A percentile compares a stretch with the other conserved stretches of the same genome.
These are phyloP conservation scores for Ocimum tenuiflorum DNA, from an alignment of 257 asterid species.

Conservation along the genomic window DNA sequence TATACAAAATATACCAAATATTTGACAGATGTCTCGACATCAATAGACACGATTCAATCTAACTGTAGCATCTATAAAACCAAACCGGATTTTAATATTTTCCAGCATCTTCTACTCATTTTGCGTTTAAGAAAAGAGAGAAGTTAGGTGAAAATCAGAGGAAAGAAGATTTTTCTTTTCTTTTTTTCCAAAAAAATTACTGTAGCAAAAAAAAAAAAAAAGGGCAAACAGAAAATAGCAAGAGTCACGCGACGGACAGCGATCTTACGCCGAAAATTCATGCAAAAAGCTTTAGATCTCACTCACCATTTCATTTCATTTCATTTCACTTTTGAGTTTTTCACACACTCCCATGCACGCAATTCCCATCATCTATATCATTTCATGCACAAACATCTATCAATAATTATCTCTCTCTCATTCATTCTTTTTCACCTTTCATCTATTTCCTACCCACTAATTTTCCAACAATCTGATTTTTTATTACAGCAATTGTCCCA, in stretches of 20 bases:
- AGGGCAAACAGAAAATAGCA: constrained; percentile 26
- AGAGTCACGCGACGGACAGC: constrained; percentile 35
- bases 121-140: not conserved
- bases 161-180: not conserved
- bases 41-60: no score
- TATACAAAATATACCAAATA: no score
- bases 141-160: not conserved
- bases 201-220: not conserved
- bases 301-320: not conserved
- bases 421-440: constrained; percentile 13
- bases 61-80: no score
- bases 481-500: not conserved
- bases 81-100: no score
- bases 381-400: constrained; percentile 33
- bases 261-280: constrained; percentile 50
- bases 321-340: no score
- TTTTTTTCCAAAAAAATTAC: no score
- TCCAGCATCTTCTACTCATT: no score
- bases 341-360: constrained; percentile 22
- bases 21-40: no score
- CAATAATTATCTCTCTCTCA: constrained; percentile 7
- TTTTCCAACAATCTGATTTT: not conserved
- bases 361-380: constrained; percentile 14
- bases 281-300: constrained; percentile 52
- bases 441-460: constrained; percentile 2